Percentiles rank a stretch among this genome's conserved stretches.
phyloP scores from a whole-genome alignment of 2,329 filamentous ascomycete genomes.

The Colletotrichum sp. region DNA sequence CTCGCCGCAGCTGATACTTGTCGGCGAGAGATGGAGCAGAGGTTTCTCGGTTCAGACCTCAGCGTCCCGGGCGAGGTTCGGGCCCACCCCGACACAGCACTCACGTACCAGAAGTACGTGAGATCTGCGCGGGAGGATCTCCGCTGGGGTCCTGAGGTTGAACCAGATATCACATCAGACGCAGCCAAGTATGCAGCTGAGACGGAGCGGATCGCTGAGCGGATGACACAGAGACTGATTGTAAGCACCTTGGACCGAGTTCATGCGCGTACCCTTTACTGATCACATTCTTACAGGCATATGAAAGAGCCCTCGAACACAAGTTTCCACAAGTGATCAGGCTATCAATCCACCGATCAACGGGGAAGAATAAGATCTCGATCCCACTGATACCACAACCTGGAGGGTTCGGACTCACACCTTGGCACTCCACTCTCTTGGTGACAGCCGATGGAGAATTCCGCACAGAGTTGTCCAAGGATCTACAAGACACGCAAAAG shows the following conservation, averaged over 20 bases:
- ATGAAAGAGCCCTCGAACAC: neutral
- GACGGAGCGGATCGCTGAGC: neutral
- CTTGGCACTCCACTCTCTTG: neutral
- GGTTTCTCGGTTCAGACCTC: neutral
- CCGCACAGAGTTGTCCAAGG: neutral
- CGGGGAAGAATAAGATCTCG: neutral
- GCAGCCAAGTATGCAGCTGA: neutral
- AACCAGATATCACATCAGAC: neutral
- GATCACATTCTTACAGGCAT: neutral
- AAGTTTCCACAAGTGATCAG: neutral
- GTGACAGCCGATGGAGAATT: neutral
- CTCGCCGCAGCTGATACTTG: neutral
- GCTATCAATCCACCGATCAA: neutral
- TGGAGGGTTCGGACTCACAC: neutral
- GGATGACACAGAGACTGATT: neutral
- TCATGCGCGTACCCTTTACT: neutral
- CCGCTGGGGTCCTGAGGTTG: neutral
- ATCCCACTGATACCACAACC: neutral
- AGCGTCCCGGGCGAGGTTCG: neutral
- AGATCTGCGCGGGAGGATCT: neutral
- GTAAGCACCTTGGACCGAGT: neutral
- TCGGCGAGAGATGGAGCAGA: neutral
- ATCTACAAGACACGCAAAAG: neutral
- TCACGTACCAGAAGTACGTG: neutral
- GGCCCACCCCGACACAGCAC: neutral